Conservation (phyloP, 2,329 filamentous ascomycete genomes). For the Dactylellina sp. region DNA sequence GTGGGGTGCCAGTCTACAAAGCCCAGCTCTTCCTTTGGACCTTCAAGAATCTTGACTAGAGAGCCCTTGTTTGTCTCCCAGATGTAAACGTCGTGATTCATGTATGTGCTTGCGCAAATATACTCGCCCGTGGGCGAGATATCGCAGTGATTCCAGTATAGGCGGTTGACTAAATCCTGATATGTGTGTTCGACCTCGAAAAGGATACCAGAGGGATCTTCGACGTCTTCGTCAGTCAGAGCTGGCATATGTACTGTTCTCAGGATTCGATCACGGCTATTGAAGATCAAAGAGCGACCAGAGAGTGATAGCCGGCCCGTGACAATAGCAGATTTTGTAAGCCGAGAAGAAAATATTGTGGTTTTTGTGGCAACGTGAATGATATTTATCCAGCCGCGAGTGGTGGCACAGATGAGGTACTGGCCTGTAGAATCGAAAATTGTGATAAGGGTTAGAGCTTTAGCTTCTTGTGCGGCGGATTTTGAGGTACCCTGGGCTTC, state of each 20-base stretch:
- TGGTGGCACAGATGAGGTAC: slow-evolving; percentile 91
- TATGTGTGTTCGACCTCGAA: slow-evolving; percentile 97
- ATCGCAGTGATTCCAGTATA: slow-evolving; percentile 96
- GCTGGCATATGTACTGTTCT: slow-evolving; percentile 85
- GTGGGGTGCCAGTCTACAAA: slow-evolving; percentile 97
- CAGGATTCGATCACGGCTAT: slow-evolving; percentile 94
- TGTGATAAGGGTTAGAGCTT: slow-evolving; percentile 92
- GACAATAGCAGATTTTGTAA: slow-evolving; percentile 88
- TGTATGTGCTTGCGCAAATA: slow-evolving; percentile 94
- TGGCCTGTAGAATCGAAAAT: slow-evolving; percentile 87
- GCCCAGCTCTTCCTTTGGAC: slow-evolving; percentile 94
- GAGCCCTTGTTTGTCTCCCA: slow-evolving; percentile 96
- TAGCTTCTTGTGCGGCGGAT: slow-evolving; percentile 88
- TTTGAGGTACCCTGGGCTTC: slow-evolving; percentile 76
- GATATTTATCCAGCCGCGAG: slow-evolving; percentile 95
- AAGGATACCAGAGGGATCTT: slow-evolving; percentile 79
- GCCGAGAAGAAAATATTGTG: slow-evolving; percentile 88
- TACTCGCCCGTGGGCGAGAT: slow-evolving; percentile 96
- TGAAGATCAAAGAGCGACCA: slow-evolving; percentile 87
- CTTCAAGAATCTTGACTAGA: slow-evolving; percentile 95
- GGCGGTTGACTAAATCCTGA: slow-evolving; percentile 92
- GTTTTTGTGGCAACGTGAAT: slow-evolving; percentile 84
- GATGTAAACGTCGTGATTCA: slow-evolving; percentile 98
- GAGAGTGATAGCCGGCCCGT: slow-evolving; percentile 85
- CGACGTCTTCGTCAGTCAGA: slow-evolving; percentile 59